Conservation (phyloP, 2,329 filamentous ascomycete species). For the Fusarium ambrosium region DNA sequence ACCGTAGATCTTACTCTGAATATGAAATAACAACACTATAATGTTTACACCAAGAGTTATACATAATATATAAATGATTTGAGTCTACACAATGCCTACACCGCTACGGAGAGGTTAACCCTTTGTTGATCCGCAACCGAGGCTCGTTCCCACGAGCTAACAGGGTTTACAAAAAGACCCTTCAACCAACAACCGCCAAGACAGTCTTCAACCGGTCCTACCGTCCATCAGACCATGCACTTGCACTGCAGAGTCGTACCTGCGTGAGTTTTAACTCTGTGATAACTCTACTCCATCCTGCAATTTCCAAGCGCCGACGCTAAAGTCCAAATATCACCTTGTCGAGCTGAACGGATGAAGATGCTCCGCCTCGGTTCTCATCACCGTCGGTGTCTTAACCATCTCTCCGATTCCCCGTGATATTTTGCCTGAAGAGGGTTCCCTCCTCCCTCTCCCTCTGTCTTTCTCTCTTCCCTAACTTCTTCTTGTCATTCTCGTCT, state of each 20-base stretch:
- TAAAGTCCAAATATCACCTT: background rate
- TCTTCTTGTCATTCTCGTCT: background rate
- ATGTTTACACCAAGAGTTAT: background rate
- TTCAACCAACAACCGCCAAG: constrained; percentile 13
- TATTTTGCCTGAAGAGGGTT: background rate
- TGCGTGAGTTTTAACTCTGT: background rate
- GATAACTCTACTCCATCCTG: background rate
- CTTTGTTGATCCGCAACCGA: background rate
- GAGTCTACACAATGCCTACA: background rate
- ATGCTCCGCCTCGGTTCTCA: constrained; percentile 4
- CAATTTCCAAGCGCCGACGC: background rate
- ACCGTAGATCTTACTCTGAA: background rate
- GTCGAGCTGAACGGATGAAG: background rate
- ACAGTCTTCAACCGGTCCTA: background rate
- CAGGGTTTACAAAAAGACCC: background rate
- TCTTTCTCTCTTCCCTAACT: background rate
- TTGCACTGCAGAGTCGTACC: background rate
- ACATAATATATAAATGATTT: background rate
- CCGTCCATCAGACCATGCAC: background rate
- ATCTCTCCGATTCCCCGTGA: background rate
- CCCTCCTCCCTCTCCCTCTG: background rate
- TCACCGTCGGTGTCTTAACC: background rate
- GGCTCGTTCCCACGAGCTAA: background rate
- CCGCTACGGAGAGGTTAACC: background rate
- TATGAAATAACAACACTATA: background rate